These are phyloP conservation scores for Saccharomyces hybrid DNA, from an alignment of 1,139 yeast genomes.

Conservation along the genomic window DNA sequence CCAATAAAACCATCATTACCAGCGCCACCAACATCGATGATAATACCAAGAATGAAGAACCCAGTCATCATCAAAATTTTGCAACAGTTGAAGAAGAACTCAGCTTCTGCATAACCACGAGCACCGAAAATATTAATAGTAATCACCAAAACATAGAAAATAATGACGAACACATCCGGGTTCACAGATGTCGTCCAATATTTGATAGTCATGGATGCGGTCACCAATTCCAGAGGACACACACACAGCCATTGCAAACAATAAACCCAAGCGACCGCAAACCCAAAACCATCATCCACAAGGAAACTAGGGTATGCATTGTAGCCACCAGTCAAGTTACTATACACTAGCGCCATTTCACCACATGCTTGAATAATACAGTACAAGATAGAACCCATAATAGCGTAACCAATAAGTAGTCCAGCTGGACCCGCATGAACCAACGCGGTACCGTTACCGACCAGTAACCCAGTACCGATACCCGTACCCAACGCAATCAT, in stretches of 20 bases:
- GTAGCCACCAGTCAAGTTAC: constrained; percentile 73
- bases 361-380: constrained; percentile 76
- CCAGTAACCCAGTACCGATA: constrained; percentile 71
- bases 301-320: constrained; percentile 57
- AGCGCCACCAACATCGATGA: constrained; percentile 59
- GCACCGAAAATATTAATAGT: constrained; percentile 60
- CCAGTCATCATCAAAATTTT: constrained; percentile 58
- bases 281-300: constrained; percentile 72
- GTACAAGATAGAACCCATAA: constrained; percentile 63
- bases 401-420: constrained; percentile 57
- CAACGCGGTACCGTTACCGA: constrained; percentile 67
- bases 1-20: constrained; percentile 58
- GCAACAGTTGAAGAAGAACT: constrained; percentile 50
- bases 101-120: constrained; percentile 68
- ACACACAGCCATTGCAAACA: constrained; percentile 75
- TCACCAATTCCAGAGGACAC: constrained; percentile 66
- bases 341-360: constrained; percentile 70
- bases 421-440: constrained; percentile 76
- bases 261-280: constrained; percentile 75
- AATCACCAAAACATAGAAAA: constrained; percentile 52
- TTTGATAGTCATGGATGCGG: constrained; percentile 62
- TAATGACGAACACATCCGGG: constrained; percentile 59
- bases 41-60: constrained; percentile 54
- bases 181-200: constrained; percentile 42
- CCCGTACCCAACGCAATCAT: constrained; percentile 82